Evolutionary conservation across 2,329 filamentous ascomycete genomes (phyloP), one percentile per base, ranked within the genome.

Genomic region (Tricladium varicosporioides): DNA sequence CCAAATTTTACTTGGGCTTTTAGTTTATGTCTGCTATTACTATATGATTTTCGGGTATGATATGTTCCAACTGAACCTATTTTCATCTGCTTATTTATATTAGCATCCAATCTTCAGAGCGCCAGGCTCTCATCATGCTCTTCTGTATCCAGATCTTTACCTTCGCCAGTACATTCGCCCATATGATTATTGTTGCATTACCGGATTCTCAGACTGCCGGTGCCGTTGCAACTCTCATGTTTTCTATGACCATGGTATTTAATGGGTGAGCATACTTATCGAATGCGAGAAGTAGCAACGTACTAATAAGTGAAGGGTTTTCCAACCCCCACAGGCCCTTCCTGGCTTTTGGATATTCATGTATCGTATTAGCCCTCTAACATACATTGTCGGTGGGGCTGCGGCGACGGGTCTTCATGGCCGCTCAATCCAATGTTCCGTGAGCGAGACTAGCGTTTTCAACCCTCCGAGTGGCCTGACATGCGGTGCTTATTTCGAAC

Each of bases 1-100:
- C 85, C 90, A 94, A 70, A n/a, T 45, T 16, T 73, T 93, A 46
- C 87, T 89, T 80, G 82, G 84, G 1, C 78, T 86, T 18, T 74
- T 94, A 64, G 87, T 92, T 77, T 95, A 78, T 76, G 80, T 90
- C 67, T 85, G 80, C 70, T 92, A 88, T 82, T 96, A 95, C 78
- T 96, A 92, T 70, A 89, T 91, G 1, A 82, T 95, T 53, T 89
- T 89, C 2, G 80, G 92, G 8, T 84, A 27, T 7, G 22, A 27
- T 7, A 27, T 27, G 22, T 27, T 27, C 22, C 22, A 27, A 3
- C 22, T 7, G 4, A 27, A 27, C 22, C 22, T 27, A 27, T 3
- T 7, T 27, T 27, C 22, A 27, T 27, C 22, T 7, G 22, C 22
- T 27, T 27, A 27, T 27, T 27, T 27, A 27, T 27, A 27, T 7